Conservation (phyloP, 2,329 filamentous ascomycete species). For the Emergomyces pasteurianus region DNA sequence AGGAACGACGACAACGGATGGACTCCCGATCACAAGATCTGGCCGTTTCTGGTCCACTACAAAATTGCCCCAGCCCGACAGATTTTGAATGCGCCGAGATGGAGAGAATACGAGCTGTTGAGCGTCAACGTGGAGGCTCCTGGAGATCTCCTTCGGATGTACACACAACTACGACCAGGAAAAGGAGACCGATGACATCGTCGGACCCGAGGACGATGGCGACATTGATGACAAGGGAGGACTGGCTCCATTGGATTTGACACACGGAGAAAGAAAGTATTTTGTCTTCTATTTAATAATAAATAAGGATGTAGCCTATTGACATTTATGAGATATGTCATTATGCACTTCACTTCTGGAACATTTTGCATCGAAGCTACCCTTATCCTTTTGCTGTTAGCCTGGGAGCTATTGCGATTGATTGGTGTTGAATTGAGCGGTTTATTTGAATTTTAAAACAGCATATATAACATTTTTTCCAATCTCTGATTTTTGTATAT, state of each 20-base stretch:
- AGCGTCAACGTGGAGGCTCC: background rate
- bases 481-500: background rate
- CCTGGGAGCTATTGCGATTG: background rate
- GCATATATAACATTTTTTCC: background rate
- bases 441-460: background rate
- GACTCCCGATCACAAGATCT: slow-evolving; percentile 17
- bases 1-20: slow-evolving; percentile 18
- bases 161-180: background rate
- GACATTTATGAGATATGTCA: background rate
- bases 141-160: background rate
- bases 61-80: slow-evolving; percentile 15
- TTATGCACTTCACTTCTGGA: background rate
- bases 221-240: background rate
- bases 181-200: background rate
- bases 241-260: background rate
- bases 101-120: background rate
- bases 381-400: background rate
- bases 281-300: no score
- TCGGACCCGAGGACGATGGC: background rate
- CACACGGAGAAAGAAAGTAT: background rate
- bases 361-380: no score
- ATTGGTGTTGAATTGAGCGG: background rate
- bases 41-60: slow-evolving; percentile 17
- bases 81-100: slow-evolving; percentile 20
- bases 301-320: no score